Conservation (phyloP, 164 flowering plant genomes). For the Akebia trifoliata region DNA sequence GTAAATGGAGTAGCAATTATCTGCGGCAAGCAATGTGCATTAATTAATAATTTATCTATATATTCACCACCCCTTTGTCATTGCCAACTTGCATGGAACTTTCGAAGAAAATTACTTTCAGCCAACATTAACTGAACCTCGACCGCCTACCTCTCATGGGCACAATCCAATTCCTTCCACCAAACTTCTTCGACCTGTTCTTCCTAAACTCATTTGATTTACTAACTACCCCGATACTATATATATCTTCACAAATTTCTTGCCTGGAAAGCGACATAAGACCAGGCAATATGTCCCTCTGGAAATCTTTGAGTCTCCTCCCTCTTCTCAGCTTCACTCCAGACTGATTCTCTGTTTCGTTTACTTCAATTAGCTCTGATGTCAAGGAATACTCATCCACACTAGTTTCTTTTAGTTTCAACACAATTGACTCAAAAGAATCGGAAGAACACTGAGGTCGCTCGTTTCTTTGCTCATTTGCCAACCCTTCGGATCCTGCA, state of each 20-base stretch:
- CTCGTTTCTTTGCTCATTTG: constrained; percentile 16
- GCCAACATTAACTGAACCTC: constrained; percentile 19
- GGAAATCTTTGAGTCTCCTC: constrained; percentile 59
- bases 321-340: constrained; percentile 49
- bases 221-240: constrained; percentile 38
- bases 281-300: constrained; percentile 53
- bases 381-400: constrained; percentile 35
- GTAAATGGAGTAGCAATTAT: not conserved
- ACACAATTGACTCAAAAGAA: constrained; percentile 39
- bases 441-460: constrained; percentile 49
- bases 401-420: constrained; percentile 32
- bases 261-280: constrained; percentile 51
- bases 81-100: constrained; percentile 3
- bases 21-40: not conserved
- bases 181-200: constrained; percentile 26
- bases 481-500: constrained; percentile 11
- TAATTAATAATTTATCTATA: not conserved
- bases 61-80: not conserved
- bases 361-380: constrained; percentile 29
- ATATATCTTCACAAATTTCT: constrained; percentile 57
- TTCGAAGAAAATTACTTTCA: constrained; percentile 19
- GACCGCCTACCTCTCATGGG: constrained; percentile 42
- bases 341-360: constrained; percentile 21
- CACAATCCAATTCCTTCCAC: constrained; percentile 22
- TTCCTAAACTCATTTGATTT: constrained; percentile 42